Evolutionary conservation across 331 rosid species (phyloP), one percentile per base, ranked within the genome.

Genomic region (Acacia concinna): DNA sequence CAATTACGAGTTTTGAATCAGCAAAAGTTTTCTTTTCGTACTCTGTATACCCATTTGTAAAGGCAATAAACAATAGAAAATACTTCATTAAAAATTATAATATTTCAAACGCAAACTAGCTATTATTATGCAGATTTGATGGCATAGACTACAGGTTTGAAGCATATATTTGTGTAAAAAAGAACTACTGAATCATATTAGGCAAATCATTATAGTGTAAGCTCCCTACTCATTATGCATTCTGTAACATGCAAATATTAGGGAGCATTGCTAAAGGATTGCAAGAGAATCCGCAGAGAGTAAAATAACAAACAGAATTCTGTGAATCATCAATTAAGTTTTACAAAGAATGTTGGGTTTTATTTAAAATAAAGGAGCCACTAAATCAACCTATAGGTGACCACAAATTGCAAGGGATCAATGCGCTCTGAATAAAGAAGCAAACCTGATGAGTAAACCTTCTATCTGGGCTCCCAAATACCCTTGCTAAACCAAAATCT

Each of bases 401-500:
- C 60, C 13, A 31, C 31, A 57, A 49, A 64, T 31, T 47, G 63
- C 47, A 81, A 64, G 30, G 65, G 63, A 75, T 18, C 56, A 27
- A 68, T 71, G 85, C 65, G 79, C 65, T 74, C n/a, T 32, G 73
- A 38, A 56, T 65, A 81, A 38, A 76, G 68, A 86, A 83, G 68
- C 76, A 70, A 81, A 85, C 98, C 94, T 95, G 98, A 76, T 95
- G 97, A 59, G 99, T 95, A 83, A 91, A 95, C 85, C 90, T 93
- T 77, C 97, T 97, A 82, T 89, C 97, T 31, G 99, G 98, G 79
- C 99, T 93, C 86, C 99, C 99, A 89, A 95, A 95, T 75, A 95
- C 86, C 44, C 98, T 88, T 41, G 99, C 99, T 76, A 95, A 90
- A 81, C 99, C 99, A 91, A 95, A 94, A 87, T 94, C 98, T 8